Base-by-base conservation (phyloP, 495 filamentous ascomycete genomes). In the Saxispiralis lemnorum region DNA sequence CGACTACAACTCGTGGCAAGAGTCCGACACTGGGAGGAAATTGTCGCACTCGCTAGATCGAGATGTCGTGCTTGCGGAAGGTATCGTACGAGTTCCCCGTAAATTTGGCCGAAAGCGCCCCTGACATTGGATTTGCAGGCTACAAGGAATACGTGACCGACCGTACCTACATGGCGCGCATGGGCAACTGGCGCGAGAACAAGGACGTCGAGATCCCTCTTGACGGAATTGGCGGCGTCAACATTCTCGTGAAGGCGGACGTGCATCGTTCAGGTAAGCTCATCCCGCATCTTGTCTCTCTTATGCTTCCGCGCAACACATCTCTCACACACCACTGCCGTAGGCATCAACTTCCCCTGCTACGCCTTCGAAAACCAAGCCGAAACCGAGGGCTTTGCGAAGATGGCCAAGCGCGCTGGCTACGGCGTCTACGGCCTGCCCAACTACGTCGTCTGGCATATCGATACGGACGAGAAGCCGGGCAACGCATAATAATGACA, bases 361-460 rank as follows among this genome's bases (percentile, higher is more conserved):
- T 97, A 97, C 58, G 73, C 89, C 13, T 97, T 97, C 61, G 92
- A 97, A 63, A 96, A 97, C 62, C 89, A 97, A 65, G 89, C 89
- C 48, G 89, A 97, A 63, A 97, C 89, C 5, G 89, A 97, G 61
- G 89, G 89, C 4, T 97, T 97, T 56, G 89, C 89, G 35, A 88
- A 83, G 59, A 97, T 97, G 89, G 89, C 89, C 46, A 96, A 95
- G 68, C 73, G 88, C 49, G 89, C 89, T 31, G 88, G 88, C 35
- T 96, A 95, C 62, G 69, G 83, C 55, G 89, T 97, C 31, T 69
- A 79, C 45, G 89, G 89, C 30, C 68, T 97, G 40, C 92, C 89
- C 44, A 97, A 97, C 63, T 97, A 97, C 59, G 76, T 97, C 36
- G 86, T 97, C 37, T 97, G 89, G 89, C 89, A 97, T 60, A 84